Conservation (phyloP, 192 early-diverging fungal species). For the Phycomyces blakesleeanus region DNA sequence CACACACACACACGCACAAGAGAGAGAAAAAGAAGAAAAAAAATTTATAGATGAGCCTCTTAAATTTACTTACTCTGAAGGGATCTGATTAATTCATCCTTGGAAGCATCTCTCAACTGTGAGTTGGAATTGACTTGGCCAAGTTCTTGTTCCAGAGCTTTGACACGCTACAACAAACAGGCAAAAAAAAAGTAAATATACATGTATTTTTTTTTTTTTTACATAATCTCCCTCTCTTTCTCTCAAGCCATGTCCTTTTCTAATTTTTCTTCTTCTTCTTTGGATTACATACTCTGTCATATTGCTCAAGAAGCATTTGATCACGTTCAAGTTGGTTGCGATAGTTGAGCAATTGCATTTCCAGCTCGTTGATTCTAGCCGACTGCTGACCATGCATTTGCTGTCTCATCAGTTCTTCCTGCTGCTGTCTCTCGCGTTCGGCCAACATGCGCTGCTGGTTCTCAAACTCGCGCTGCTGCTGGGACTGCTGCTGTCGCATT, state of each 20-base stretch:
- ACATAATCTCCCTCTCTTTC: no score
- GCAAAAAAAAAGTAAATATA: not conserved
- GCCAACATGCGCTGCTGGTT: slow-evolving; percentile 72
- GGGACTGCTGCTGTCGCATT: slow-evolving; percentile 57
- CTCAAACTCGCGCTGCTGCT: slow-evolving; percentile 70
- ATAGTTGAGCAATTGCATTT: slow-evolving; percentile 75
- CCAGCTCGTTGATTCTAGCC: slow-evolving; percentile 72
- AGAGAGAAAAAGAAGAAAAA: no score
- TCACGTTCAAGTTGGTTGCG: slow-evolving; percentile 79
- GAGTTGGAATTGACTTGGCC: slow-evolving; percentile 62
- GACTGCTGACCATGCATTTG: slow-evolving; percentile 81
- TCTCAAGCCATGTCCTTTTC: no score
- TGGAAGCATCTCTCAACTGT: slow-evolving; percentile 71
- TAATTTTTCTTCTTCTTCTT: no score
- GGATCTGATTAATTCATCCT: slow-evolving; percentile 80
- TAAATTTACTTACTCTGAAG: slow-evolving; percentile 78
- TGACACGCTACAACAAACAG: slow-evolving; percentile 56
- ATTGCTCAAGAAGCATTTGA: slow-evolving; percentile 80
- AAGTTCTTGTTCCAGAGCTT: slow-evolving; percentile 82
- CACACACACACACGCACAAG: no score
- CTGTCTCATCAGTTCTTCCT: slow-evolving; percentile 71
- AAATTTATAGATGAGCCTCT: not conserved
- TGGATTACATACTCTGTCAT: slow-evolving; percentile 59
- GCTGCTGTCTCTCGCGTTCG: slow-evolving; percentile 67
- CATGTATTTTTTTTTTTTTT: no score